Evolutionary conservation across 1,139 yeast genomes (phyloP), one percentile per base, ranked within the genome.

Genomic region (Magnusiomyces ingens): DNA sequence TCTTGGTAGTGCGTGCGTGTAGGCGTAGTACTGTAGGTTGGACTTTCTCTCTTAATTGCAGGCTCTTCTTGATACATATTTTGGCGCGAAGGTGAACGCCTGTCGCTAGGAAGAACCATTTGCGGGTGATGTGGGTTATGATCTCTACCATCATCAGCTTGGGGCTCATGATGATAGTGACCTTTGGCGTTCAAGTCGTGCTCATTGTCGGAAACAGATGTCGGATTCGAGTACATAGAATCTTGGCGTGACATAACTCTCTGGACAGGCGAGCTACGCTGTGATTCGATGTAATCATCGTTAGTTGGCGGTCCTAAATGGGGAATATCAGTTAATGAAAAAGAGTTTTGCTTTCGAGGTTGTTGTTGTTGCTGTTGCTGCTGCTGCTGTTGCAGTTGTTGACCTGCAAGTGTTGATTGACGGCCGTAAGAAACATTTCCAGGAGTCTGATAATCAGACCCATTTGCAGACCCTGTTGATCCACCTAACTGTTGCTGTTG

Each of bases 201-300:
- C 13, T 46, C 49, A 19, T 37, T 29, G 11, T 46, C 37, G 12
- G 54, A 52, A 17, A 49, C 35, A 17, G 50, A 50, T 18, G 69
- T 66, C 3, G 43, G 43, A 49, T 60, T 59, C 17, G 71, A 68
- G 57, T 63, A 67, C 10, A 62, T 59, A 5, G 67, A 65, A 45
- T 65, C 65, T 49, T 64, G 62, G 11, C 69, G 67, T 18, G 70
- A 66, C 37, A 58, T 53, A 17, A 60, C 49, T 1, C 62, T 58
- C 21, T 60, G 66, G 15, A 32, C 35, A 21, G 49, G 49, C 21
- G 49, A 46, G 5, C 22, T 12, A 3, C 49, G 37, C 19, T 46
- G 42, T 10, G 49, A 46, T 21, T 46, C 49, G 3, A 21, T 10
- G n/a, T 35, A 46, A 12, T 32, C 32, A n/a, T 37, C 43, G n/a